phyloP scores from a whole-genome alignment of 352 stramenopile species.

The Globisporangium uncinulatum region DNA sequence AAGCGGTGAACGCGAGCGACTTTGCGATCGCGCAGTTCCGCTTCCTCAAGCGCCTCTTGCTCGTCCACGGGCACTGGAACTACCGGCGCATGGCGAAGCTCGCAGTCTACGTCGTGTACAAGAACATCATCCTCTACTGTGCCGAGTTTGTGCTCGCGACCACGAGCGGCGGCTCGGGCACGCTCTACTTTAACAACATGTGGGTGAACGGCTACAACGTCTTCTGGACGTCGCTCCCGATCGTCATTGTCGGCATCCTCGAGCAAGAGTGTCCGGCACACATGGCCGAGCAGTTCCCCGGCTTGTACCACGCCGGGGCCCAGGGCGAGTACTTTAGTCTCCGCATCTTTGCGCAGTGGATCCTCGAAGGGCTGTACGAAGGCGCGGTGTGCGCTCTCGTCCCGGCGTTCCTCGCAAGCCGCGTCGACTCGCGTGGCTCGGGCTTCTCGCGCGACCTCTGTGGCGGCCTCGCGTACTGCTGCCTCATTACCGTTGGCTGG shows the following conservation, averaged over 20 bases:
- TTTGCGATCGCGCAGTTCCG: conserved; percentile 99
- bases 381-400: conserved; percentile 63
- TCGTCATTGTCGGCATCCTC: conserved; percentile 71
- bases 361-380: conserved; percentile 77
- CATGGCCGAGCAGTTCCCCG: conserved; percentile 72
- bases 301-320: conserved; percentile 73
- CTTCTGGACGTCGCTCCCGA: conserved; percentile 93
- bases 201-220: conserved; percentile 96
- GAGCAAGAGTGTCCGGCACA: conserved; percentile 75
- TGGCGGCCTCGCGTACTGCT: conserved; percentile 71
- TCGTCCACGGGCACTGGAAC: conserved; percentile 99
- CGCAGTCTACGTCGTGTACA: conserved; percentile 98
- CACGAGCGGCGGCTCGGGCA: conserved; percentile 64
- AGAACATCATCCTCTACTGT: conserved; percentile 93
- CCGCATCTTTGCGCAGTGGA: conserved; percentile 76
- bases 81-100: conserved; percentile 96
- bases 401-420: conserved; percentile 49
- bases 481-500: conserved; percentile 76
- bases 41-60: conserved; percentile 93
- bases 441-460: conserved; percentile 64
- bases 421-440: conserved; percentile 55
- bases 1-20: conserved; percentile 97
- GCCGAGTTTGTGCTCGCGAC: conserved; percentile 87
- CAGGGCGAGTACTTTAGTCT: conserved; percentile 82
- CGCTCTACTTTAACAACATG: conserved; percentile 87